Evolutionary conservation across 2,329 filamentous ascomycete species (phyloP), one percentile per base, ranked within the genome.

Genomic region (Sclerotinia nivalis): DNA sequence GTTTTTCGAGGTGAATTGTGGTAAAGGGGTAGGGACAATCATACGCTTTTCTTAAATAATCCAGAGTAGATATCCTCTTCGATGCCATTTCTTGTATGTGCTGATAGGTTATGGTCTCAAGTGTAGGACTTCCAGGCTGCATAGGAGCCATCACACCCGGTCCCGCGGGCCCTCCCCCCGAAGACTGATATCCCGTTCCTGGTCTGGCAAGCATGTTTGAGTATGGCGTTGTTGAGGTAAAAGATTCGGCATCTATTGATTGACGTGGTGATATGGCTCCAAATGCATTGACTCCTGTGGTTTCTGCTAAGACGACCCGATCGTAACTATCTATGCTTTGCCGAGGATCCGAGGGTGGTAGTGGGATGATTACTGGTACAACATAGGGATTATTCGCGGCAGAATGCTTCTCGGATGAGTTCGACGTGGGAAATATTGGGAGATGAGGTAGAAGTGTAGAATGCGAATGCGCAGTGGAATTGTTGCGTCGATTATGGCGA

Each of bases 31-130:
- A 37, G 28, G 15, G n/a, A 45, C 18, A 25, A 64, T 86, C 92
- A 75, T 82, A 97, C 93, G 93, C 91, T 82, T 96, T 97, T 72
- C 94, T 88, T 73, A 99, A 81, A 79, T 99, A 99, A 76, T 97
- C 93, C 55, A 99, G 81, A 0, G 96, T 98, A 2, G 93, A 93
- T 83, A 99, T 97, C 75, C 96, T 88, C 83, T 99, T 99, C 70
- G 91, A 90, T 50, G 93, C 91, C 75, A 93, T 88, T 71, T 98
- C 95, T 70, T 95, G 92, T 72, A 99, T 86, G 75, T 90, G 88
- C 73, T 86, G 84, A 71, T 88, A 79, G 70, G 77, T 79, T 55
- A 80, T 78, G 18, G 74, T 76, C 67, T 80, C 78, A 25, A 79
- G 70, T 5, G 77, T 77, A 34, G 78, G 78, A 72, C 77, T 79